Evolutionary conservation across 352 stramenopile species (phyloP).

Genomic region (Blastocystis sp.): DNA sequence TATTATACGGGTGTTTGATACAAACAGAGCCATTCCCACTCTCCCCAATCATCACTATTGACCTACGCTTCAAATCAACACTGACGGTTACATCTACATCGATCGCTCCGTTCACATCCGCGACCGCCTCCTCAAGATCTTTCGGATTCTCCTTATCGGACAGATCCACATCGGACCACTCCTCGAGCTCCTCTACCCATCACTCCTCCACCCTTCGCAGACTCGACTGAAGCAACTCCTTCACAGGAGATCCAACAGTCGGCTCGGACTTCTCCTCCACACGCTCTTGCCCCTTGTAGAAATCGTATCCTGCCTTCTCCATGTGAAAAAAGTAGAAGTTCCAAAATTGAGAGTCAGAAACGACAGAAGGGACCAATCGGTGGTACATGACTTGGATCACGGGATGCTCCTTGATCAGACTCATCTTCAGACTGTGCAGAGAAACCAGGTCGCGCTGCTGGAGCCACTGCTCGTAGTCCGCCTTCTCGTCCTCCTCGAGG

Average conservation of each 20-base stretch:
- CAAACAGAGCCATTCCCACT: slow-evolving; percentile 8
- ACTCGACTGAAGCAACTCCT: neutral
- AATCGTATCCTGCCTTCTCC: slow-evolving; percentile 13
- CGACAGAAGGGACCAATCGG: slow-evolving; percentile 2
- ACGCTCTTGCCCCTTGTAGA: neutral
- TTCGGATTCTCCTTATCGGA: neutral
- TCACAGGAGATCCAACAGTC: neutral
- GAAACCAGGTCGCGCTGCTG: neutral
- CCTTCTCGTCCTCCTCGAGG: neutral
- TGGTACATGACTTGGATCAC: slow-evolving; percentile 41
- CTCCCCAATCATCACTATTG: slow-evolving; percentile 9
- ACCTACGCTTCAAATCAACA: neutral
- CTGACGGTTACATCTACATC: neutral
- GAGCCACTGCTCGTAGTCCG: neutral
- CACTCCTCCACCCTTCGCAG: neutral
- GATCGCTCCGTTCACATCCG: neutral
- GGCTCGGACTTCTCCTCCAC: neutral
- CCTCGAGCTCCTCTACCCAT: slow-evolving; percentile 38
- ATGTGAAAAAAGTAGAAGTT: slow-evolving; percentile 47
- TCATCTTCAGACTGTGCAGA: slow-evolving; percentile 16
- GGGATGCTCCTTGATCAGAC: slow-evolving; percentile 26
- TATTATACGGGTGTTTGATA: neutral
- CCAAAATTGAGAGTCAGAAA: slow-evolving; percentile 11
- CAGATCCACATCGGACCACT: slow-evolving; percentile 20
- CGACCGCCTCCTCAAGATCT: neutral